phyloP scores from a whole-genome alignment of 129 eudicot species.

The Pittosporum tobira region DNA sequence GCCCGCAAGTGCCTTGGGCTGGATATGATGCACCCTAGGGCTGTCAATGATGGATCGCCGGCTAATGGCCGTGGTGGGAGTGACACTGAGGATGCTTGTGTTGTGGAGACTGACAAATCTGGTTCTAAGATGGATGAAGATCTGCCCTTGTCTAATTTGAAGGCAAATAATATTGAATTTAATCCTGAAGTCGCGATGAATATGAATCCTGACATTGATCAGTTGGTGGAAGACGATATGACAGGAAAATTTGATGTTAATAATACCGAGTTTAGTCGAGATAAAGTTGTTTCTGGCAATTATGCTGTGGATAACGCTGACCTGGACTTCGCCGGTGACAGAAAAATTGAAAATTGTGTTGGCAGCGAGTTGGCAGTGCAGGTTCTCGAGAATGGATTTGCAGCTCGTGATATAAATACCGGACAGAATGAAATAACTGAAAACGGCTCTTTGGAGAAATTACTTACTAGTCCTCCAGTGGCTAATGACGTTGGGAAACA shows the following conservation, averaged over 20 bases:
- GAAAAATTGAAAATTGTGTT: conserved; percentile 7
- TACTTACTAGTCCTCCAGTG: conserved; percentile 15
- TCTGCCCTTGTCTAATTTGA: conserved; percentile 28
- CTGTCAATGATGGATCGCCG: conserved; percentile 25
- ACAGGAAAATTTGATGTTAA: conserved; percentile 12
- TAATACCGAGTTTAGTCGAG: conserved; percentile 17
- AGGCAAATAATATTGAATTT: conserved; percentile 23
- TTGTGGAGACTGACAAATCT: conserved; percentile 46
- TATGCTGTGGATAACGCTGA: conserved; percentile 19
- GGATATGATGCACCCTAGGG: conserved; percentile 36
- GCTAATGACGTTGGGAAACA: conserved; percentile 16
- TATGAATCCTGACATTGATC: conserved; percentile 21
- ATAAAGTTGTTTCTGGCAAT: conserved; percentile 15
- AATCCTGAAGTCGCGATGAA: conserved; percentile 10
- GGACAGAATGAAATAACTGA: not conserved
- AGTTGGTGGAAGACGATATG: conserved; percentile 10
- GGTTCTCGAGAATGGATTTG: conserved; percentile 3
- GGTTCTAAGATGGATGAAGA: conserved; percentile 47
- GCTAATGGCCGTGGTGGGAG: conserved; percentile 56
- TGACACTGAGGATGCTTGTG: conserved; percentile 61
- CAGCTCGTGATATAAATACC: not conserved
- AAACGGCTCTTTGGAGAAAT: conserved; percentile 15
- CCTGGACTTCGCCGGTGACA: conserved; percentile 12
- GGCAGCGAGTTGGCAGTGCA: conserved; percentile 8
- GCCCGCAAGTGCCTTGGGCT: conserved; percentile 70